Evolutionary conservation across 1,139 yeast genomes (phyloP).

Genomic region (Dujonia santamariae): DNA sequence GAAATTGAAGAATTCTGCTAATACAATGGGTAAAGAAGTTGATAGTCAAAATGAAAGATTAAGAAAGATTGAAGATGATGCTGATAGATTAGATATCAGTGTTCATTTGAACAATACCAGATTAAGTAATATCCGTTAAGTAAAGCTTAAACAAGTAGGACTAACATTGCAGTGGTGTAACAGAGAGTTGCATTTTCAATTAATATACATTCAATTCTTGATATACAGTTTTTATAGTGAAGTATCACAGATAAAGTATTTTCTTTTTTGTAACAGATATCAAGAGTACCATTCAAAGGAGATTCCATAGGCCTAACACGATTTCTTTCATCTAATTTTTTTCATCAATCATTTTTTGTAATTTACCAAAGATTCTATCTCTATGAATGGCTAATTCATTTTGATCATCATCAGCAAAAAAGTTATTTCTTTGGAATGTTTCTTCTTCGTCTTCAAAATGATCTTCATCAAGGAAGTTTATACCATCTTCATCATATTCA

Average conservation of each 20-base stretch:
- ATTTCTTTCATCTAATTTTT: background rate
- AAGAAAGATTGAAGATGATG: slow-evolving; percentile 52
- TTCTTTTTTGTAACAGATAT: no score
- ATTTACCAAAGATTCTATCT: slow-evolving; percentile 56
- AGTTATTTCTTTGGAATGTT: slow-evolving; percentile 33
- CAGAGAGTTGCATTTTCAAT: no score
- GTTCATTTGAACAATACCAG: slow-evolving; percentile 49
- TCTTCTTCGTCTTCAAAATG: slow-evolving; percentile 12
- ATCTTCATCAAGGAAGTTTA: slow-evolving; percentile 8
- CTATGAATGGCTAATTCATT: slow-evolving; percentile 63
- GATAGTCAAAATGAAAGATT: slow-evolving; percentile 49
- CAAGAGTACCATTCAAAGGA: no score
- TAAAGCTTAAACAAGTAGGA: no score
- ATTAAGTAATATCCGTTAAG: slow-evolving; percentile 40
- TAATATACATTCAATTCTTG: no score
- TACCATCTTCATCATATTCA: slow-evolving; percentile 12
- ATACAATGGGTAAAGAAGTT: slow-evolving; percentile 46
- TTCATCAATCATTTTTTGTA: slow-evolving; percentile 47
- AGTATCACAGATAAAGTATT: no score
- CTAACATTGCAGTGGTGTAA: no score
- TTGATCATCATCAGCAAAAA: slow-evolving; percentile 52
- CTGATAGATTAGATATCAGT: slow-evolving; percentile 54
- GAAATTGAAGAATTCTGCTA: slow-evolving; percentile 44
- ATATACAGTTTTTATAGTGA: no score
- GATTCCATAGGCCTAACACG: background rate